These are phyloP conservation scores for Vigna radiata DNA, from an alignment of 306 rosid genomes.

Conservation along the genomic window DNA sequence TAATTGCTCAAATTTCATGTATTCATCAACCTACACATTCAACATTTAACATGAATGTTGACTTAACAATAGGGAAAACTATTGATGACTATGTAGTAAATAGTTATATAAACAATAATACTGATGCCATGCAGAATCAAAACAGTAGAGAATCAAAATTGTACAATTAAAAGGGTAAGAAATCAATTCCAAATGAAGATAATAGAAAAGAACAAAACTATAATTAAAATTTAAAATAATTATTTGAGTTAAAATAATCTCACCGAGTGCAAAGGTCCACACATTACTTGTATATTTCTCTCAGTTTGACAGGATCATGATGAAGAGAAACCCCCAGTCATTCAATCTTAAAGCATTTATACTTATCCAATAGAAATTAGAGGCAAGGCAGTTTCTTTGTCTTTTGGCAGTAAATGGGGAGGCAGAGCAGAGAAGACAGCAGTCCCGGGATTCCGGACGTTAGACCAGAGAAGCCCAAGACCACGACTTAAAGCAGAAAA, in stretches of 20 bases:
- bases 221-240: neutral
- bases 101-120: too few relatives aligned
- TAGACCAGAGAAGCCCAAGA: constrained; percentile 56
- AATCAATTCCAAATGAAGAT: neutral
- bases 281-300: constrained; percentile 9
- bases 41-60: too few relatives aligned
- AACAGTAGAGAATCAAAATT: too few relatives aligned
- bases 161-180: too few relatives aligned
- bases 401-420: constrained; percentile 55
- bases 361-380: constrained; percentile 23
- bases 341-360: constrained; percentile 39
- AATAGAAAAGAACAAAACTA: neutral
- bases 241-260: constrained; percentile 5
- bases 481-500: constrained; percentile 48
- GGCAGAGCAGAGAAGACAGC: constrained; percentile 55
- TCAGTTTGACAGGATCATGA: constrained; percentile 27
- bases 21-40: too few relatives aligned
- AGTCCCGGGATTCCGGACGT: constrained; percentile 64
- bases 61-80: too few relatives aligned
- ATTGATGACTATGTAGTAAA: too few relatives aligned
- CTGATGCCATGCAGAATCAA: too few relatives aligned
- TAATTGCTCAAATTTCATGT: too few relatives aligned
- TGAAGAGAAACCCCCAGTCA: constrained; percentile 27
- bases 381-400: constrained; percentile 45
- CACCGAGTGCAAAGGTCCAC: constrained; percentile 3